Evolutionary conservation across 352 stramenopile genomes (phyloP).

Genomic region (Globisporangium nunn): DNA sequence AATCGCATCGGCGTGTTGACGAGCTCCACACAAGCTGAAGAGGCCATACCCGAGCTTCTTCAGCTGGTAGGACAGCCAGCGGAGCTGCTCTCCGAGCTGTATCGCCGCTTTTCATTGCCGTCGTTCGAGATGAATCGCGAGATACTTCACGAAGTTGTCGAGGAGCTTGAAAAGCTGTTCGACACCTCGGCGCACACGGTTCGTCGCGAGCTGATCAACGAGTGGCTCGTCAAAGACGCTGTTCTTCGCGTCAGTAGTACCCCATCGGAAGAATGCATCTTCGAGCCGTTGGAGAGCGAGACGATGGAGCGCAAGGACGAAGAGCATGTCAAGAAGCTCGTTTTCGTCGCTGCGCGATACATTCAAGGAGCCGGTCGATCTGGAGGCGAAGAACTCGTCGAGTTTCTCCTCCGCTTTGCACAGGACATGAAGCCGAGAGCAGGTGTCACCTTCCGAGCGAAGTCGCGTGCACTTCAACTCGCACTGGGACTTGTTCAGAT

Average conservation of each 20-base stretch:
- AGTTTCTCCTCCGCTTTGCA: conserved; percentile 31
- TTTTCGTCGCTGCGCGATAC: conserved; percentile 21
- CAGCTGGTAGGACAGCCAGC: conserved; percentile 23
- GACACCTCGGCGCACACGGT: conserved; percentile 19
- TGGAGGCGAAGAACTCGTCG: conserved; percentile 23
- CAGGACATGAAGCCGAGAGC: conserved; percentile 31
- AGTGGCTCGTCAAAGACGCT: conserved; percentile 46
- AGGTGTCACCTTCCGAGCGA: conserved; percentile 53
- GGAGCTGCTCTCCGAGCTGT: conserved; percentile 37
- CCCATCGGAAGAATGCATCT: conserved; percentile 16
- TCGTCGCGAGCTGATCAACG: conserved; percentile 30
- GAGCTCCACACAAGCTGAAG: conserved; percentile 10
- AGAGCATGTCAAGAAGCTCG: conserved; percentile 21
- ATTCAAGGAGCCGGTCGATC: conserved; percentile 12
- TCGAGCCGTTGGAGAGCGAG: conserved; percentile 26
- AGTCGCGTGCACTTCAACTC: conserved; percentile 34
- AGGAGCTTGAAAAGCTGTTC: conserved; percentile 25
- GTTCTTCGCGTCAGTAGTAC: conserved; percentile 12
- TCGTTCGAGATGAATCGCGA: conserved; percentile 22
- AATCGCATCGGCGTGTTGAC: conserved; percentile 8
- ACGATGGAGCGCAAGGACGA: conserved; percentile 24
- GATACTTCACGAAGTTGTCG: conserved; percentile 21
- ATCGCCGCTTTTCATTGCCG: conserved; percentile 28
- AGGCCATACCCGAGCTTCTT: conserved; percentile 16
- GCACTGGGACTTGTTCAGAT: conserved; percentile 25